Evolutionary conservation across 768 basidiomycete species (phyloP).

Genomic region (Boletus edulis): DNA sequence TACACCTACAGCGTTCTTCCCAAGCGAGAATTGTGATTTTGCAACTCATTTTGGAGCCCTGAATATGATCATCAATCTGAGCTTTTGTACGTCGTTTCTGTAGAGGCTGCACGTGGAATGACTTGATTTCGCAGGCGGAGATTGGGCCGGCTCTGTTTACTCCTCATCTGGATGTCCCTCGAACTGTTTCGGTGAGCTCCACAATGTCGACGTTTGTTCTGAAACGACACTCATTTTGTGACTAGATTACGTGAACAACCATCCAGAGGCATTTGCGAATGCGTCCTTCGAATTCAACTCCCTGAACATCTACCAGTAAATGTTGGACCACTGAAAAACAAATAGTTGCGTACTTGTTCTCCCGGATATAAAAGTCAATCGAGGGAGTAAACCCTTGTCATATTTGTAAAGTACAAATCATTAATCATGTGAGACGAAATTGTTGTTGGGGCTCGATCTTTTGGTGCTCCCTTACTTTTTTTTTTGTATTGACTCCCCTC

Average conservation of each 20-base stretch:
- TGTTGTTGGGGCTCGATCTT: too few relatives aligned
- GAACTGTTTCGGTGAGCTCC: slow-evolving; percentile 25
- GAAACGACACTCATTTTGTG: slow-evolving; percentile 36
- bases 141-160: slow-evolving; percentile 27
- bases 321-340: background rate
- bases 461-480: too few relatives aligned
- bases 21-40: slow-evolving; percentile 14
- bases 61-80: slow-evolving; percentile 21
- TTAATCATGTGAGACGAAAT: too few relatives aligned
- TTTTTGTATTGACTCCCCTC: too few relatives aligned
- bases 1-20: slow-evolving; percentile 14
- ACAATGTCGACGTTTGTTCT: background rate
- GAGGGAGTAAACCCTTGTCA: too few relatives aligned
- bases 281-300: slow-evolving; percentile 25
- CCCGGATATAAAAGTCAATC: too few relatives aligned
- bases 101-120: background rate
- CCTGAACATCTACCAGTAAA: slow-evolving; percentile 19
- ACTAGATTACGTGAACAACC: slow-evolving; percentile 43
- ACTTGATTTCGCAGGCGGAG: slow-evolving; percentile 19
- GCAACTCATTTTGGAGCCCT: slow-evolving; percentile 14
- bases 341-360: too few relatives aligned
- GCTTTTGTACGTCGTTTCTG: slow-evolving; percentile 14
- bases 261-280: slow-evolving; percentile 19
- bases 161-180: slow-evolving; percentile 24
- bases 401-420: too few relatives aligned